These are phyloP conservation scores for Neospermospora avenae DNA, from an alignment of 2,329 filamentous ascomycete genomes.

Conservation along the genomic window DNA sequence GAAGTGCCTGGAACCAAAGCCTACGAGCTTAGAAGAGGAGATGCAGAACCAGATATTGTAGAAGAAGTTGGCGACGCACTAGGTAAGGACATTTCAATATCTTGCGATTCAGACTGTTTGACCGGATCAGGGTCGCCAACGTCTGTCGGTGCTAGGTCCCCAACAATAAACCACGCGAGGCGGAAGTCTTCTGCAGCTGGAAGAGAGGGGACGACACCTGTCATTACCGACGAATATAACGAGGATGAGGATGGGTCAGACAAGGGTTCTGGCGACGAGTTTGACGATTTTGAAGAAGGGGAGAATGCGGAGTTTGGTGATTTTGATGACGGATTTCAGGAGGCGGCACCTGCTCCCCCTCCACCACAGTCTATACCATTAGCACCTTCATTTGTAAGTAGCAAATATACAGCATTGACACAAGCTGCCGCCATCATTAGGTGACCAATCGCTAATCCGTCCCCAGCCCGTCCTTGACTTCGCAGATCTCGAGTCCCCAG, in stretches of 20 bases:
- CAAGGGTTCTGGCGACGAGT: conserved; percentile 61
- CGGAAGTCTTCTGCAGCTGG: conserved; percentile 32
- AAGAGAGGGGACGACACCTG: conserved; percentile 23
- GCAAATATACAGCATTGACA: conserved; percentile 28
- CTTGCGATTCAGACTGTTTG: conserved; percentile 49
- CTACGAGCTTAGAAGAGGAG: conserved; percentile 51
- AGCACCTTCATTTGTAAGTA: conserved; percentile 43
- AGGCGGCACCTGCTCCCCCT: conserved; percentile 43
- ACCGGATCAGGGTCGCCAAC: conserved; percentile 59
- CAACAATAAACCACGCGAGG: conserved; percentile 40
- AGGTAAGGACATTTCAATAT: conserved; percentile 49
- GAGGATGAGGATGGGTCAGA: conserved; percentile 50
- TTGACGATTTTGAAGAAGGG: conserved; percentile 64
- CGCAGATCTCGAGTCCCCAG: conserved; percentile 53
- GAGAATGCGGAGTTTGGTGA: conserved; percentile 49
- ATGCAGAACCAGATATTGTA: conserved; percentile 60
- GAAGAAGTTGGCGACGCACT: conserved; percentile 45
- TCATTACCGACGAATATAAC: conserved; percentile 56
- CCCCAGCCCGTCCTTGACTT: conserved; percentile 65
- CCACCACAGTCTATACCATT: conserved; percentile 36
- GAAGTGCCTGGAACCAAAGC: conserved; percentile 60
- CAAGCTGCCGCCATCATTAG: conserved; percentile 7
- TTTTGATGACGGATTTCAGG: conserved; percentile 63
- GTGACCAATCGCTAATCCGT: conserved; percentile 27
- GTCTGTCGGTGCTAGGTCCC: conserved; percentile 47